Evolutionary conservation across 495 filamentous ascomycete genomes (phyloP).

Genomic region (Viridothelium virens): DNA sequence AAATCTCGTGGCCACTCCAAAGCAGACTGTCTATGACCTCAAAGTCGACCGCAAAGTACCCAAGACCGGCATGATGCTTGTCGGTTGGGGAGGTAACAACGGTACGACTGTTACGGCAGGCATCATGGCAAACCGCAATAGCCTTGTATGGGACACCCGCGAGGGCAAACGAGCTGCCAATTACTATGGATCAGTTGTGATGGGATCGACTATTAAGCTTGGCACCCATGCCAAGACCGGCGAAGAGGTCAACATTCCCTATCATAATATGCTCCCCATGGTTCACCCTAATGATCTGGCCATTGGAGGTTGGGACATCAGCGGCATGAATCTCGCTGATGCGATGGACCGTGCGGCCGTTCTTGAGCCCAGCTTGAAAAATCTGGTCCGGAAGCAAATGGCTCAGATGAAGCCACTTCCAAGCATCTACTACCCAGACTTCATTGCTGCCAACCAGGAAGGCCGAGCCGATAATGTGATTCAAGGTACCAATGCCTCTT

Average conservation of each 20-base stretch:
- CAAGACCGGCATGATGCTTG: constrained; percentile 94
- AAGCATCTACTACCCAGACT: constrained; percentile 97
- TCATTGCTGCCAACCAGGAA: constrained; percentile 98
- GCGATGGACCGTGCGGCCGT: constrained; percentile 96
- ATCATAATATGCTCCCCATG: constrained; percentile 92
- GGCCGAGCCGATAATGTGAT: constrained; percentile 91
- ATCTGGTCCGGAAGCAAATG: constrained; percentile 87
- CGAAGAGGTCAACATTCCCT: constrained; percentile 91
- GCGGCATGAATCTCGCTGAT: constrained; percentile 72
- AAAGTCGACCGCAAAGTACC: constrained; percentile 90
- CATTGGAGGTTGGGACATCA: constrained; percentile 98
- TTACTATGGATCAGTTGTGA: constrained; percentile 96
- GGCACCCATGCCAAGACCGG: constrained; percentile 76
- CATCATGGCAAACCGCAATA: constrained; percentile 88
- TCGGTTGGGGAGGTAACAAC: constrained; percentile 98
- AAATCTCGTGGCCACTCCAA: constrained; percentile 74
- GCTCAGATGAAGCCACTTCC: constrained; percentile 78
- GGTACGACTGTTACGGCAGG: constrained; percentile 95
- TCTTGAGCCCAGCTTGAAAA: constrained; percentile 86
- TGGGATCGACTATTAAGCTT: constrained; percentile 94
- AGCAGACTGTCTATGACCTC: constrained; percentile 91
- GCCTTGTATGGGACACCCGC: constrained; percentile 84
- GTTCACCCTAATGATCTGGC: constrained; percentile 93
- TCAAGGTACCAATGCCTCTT: constrained; percentile 71
- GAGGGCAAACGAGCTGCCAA: constrained; percentile 79